Evolutionary conservation across 2,329 filamentous ascomycete genomes (phyloP).

Genomic region (Amauroascus niger): DNA sequence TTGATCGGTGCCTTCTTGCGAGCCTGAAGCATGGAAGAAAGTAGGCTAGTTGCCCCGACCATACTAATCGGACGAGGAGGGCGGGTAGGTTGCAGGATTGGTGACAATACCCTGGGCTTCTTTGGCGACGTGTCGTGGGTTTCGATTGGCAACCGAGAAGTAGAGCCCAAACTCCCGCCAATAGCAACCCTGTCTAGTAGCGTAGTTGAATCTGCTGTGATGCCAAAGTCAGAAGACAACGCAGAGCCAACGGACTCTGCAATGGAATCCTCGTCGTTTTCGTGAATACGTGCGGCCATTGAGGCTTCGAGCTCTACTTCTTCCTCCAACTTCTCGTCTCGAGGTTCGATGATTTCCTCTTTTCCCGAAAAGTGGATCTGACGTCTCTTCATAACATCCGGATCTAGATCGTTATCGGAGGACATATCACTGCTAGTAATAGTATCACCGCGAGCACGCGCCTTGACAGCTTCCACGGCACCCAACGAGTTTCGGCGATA

Average conservation of each 20-base stretch:
- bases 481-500: constrained; percentile 49
- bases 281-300: constrained; percentile 28
- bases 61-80: constrained; percentile 53
- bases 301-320: constrained; percentile 25
- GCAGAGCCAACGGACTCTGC: constrained; percentile 41
- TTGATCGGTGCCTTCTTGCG: constrained; percentile 50
- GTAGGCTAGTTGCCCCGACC: constrained; percentile 44
- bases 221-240: constrained; percentile 47
- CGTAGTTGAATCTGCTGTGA: constrained; percentile 47
- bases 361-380: constrained; percentile 40
- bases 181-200: constrained; percentile 45
- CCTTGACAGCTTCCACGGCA: constrained; percentile 45
- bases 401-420: constrained; percentile 53
- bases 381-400: constrained; percentile 44
- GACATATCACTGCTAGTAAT: constrained; percentile 58
- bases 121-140: constrained; percentile 39
- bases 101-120: constrained; percentile 39
- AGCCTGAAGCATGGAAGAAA: constrained; percentile 50
- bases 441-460: constrained; percentile 50
- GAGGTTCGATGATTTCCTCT: constrained; percentile 29
- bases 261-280: constrained; percentile 40
- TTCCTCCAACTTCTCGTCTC: constrained; percentile 21
- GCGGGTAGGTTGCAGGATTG: constrained; percentile 49
- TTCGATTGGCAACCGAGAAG: constrained; percentile 25
- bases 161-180: constrained; percentile 36